Evolutionary conservation across 1,284 basidiomycete species (phyloP).

Genomic region (Rhodotorula sp.): DNA sequence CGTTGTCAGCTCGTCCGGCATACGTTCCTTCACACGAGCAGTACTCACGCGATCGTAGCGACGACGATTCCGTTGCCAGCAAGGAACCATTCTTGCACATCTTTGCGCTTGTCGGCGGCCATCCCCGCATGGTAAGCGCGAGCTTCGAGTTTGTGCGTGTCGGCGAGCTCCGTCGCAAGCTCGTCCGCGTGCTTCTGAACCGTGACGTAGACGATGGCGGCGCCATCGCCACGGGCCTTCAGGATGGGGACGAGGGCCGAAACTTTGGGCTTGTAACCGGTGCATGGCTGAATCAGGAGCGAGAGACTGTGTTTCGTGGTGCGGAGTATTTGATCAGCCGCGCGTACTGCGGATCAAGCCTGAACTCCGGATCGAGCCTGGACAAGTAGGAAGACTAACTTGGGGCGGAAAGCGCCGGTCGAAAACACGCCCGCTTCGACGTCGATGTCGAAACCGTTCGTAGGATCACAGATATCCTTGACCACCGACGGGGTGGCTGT

Average conservation of each 20-base stretch:
- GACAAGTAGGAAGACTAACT: constrained; percentile 7
- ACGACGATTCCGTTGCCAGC: constrained; percentile 48
- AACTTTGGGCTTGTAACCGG: constrained; percentile 26
- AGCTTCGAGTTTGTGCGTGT: constrained; percentile 42
- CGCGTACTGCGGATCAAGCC: too few relatives aligned
- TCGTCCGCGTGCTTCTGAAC: constrained; percentile 47
- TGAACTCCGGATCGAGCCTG: too few relatives aligned
- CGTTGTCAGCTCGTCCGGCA: neutral
- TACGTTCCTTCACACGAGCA: too few relatives aligned
- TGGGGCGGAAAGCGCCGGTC: constrained; percentile 28
- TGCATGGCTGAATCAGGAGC: constrained; percentile 24
- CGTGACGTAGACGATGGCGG: constrained; percentile 52
- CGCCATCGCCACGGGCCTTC: constrained; percentile 36
- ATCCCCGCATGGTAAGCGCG: constrained; percentile 50
- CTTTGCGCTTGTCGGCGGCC: constrained; percentile 45
- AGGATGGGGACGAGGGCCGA: constrained; percentile 32
- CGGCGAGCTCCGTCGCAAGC: constrained; percentile 44
- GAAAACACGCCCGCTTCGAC: constrained; percentile 34
- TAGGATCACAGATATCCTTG: constrained; percentile 45
- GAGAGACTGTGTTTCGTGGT: constrained; percentile 8
- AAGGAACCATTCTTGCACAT: constrained; percentile 50
- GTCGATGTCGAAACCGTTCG: constrained; percentile 43
- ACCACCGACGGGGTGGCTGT: constrained; percentile 48
- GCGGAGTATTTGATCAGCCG: too few relatives aligned
- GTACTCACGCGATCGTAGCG: constrained; percentile 48